These are phyloP conservation scores for Sugiyamaella xylanicola DNA, from an alignment of 1,139 yeast genomes.

Conservation along the genomic window DNA sequence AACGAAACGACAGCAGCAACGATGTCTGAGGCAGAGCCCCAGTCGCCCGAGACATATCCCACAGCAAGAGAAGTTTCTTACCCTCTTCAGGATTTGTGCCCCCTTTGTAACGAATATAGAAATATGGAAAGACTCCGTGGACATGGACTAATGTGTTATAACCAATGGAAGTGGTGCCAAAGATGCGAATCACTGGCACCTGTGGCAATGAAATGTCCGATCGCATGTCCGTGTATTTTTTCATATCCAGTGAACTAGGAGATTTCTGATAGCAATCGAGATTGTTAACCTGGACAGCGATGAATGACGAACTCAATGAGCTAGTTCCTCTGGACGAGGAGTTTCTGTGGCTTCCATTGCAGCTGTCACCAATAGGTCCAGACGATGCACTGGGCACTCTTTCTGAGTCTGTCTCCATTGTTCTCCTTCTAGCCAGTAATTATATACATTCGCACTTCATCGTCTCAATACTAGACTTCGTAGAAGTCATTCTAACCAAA, in stretches of 20 bases:
- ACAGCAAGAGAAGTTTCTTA: slow-evolving; percentile 21
- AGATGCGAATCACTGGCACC: slow-evolving; percentile 77
- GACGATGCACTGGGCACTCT: neutral
- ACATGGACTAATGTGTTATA: slow-evolving; percentile 66
- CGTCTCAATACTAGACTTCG: neutral
- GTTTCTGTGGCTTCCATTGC: neutral
- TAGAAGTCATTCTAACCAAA: too few relatives aligned
- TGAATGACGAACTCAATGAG: slow-evolving; percentile 19
- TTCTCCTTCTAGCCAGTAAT: neutral
- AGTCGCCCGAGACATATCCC: neutral
- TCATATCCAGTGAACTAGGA: slow-evolving; percentile 50
- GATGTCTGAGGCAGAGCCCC: neutral
- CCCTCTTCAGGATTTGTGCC: slow-evolving; percentile 35
- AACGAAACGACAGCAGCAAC: neutral
- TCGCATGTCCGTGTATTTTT: slow-evolving; percentile 32
- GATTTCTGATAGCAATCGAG: slow-evolving; percentile 62
- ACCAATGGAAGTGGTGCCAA: slow-evolving; percentile 64
- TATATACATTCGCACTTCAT: neutral
- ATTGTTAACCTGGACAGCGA: slow-evolving; percentile 43
- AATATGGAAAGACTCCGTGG: slow-evolving; percentile 83
- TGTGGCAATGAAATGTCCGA: slow-evolving; percentile 38
- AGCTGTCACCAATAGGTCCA: slow-evolving; percentile 8
- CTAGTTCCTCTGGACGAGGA: slow-evolving; percentile 1
- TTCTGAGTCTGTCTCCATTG: neutral
- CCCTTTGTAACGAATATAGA: slow-evolving; percentile 63